Evolutionary conservation across 1,139 yeast species (phyloP).

Genomic region (Taphrina pruni): DNA sequence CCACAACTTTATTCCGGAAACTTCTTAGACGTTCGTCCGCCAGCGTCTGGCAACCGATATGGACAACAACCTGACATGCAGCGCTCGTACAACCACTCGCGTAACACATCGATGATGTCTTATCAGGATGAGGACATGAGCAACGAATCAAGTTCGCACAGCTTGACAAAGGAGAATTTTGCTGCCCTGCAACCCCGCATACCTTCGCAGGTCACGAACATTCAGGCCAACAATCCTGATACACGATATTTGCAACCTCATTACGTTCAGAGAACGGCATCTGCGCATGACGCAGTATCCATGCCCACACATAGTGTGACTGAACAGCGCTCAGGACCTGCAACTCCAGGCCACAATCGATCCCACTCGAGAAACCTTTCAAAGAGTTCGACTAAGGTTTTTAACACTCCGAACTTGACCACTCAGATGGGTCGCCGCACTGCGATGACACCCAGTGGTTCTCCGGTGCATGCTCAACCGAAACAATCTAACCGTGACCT

Average conservation of each 20-base stretch:
- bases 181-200: conserved; percentile 21
- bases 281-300: conserved; percentile 5
- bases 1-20: conserved; percentile 21
- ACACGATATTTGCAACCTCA: neutral
- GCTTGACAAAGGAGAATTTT: conserved; percentile 15
- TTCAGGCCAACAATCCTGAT: neutral
- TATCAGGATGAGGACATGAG: conserved; percentile 36
- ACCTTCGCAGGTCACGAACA: conserved; percentile 16
- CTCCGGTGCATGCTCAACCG: conserved; percentile 19
- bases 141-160: conserved; percentile 25
- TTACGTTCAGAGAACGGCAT: conserved; percentile 4
- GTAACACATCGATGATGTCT: conserved; percentile 39
- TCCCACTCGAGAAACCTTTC: conserved; percentile 24
- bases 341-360: conserved; percentile 34
- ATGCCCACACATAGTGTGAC: conserved; percentile 5
- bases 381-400: conserved; percentile 26
- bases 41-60: conserved; percentile 24
- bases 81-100: conserved; percentile 37
- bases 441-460: conserved; percentile 26
- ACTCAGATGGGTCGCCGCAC: conserved; percentile 37
- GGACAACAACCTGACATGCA: conserved; percentile 40
- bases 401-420: conserved; percentile 34
- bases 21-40: conserved; percentile 12
- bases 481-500: conserved; percentile 21
- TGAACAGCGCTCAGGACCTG: conserved; percentile 16